Percentiles rank a stretch among this genome's conserved stretches.
Evolutionary conservation across 768 basidiomycete species (phyloP).

Genomic region (Suillus weaverae): DNA sequence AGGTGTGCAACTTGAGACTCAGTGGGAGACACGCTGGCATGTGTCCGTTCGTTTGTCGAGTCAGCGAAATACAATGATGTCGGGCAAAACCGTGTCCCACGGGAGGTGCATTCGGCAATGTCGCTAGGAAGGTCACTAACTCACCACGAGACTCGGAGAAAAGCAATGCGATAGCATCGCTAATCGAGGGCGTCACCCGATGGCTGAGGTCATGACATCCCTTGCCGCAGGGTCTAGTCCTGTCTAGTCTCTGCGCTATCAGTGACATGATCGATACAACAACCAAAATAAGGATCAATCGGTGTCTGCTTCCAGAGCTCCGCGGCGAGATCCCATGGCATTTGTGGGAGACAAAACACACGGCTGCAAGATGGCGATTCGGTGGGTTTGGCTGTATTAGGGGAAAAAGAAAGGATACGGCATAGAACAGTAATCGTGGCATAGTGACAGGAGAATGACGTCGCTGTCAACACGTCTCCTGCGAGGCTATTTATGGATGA

Average conservation of each 20-base stretch:
- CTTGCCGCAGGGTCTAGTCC: background rate
- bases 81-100: background rate
- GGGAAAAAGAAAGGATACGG: too few species aligned
- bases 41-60: background rate
- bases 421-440: background rate
- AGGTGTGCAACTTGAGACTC: background rate
- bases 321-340: background rate
- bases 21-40: background rate
- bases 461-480: constrained; percentile 69
- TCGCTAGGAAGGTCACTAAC: background rate
- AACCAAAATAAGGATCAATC: background rate
- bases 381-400: too few species aligned
- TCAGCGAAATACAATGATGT: background rate
- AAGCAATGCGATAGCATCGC: background rate
- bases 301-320: background rate
- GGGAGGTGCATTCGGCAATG: background rate
- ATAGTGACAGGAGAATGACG: background rate
- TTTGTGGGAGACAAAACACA: background rate
- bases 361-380: too few species aligned
- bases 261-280: background rate
- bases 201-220: background rate
- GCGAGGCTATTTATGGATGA: constrained; percentile 40
- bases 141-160: background rate
- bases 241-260: background rate
- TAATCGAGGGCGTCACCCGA: background rate